A percentile compares a stretch with the other conserved stretches of the same genome.
phyloP scores from a whole-genome alignment of 2,329 filamentous ascomycete species.

The Diaporthe eres region DNA sequence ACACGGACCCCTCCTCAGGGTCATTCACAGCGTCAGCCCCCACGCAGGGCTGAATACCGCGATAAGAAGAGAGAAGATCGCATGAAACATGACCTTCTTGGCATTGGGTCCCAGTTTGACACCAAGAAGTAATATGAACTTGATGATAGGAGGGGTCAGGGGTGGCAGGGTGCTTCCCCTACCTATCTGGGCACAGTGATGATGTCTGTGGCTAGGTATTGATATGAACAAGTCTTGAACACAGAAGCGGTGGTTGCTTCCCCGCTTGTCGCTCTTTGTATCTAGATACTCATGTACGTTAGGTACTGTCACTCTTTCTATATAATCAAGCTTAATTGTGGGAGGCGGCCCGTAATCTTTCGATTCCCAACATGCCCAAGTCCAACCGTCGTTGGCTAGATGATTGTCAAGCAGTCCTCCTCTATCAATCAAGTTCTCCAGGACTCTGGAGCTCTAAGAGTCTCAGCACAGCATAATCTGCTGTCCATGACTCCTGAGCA shows the following conservation, averaged over 20 bases:
- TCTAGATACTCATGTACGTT: neutral
- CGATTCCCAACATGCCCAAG: neutral
- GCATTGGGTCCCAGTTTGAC: neutral
- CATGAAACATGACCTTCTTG: constrained; percentile 7
- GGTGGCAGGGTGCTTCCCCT: neutral
- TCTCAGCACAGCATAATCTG: no score
- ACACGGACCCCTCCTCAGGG: neutral
- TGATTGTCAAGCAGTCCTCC: no score
- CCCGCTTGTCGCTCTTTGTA: neutral
- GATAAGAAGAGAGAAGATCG: neutral
- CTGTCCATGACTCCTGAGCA: no score
- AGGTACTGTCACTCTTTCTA: neutral
- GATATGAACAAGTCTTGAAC: neutral
- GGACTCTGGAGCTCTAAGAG: no score
- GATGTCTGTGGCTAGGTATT: neutral
- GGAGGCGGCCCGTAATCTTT: neutral
- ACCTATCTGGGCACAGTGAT: neutral
- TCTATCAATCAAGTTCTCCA: no score
- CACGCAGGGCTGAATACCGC: neutral
- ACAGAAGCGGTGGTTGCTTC: neutral
- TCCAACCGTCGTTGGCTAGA: neutral
- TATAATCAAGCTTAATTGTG: neutral
- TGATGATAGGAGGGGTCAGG: neutral
- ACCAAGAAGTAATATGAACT: neutral
- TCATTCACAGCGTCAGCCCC: neutral